Base-by-base conservation (phyloP, 163 green algal genomes). In the Chlorella variabilis region DNA sequence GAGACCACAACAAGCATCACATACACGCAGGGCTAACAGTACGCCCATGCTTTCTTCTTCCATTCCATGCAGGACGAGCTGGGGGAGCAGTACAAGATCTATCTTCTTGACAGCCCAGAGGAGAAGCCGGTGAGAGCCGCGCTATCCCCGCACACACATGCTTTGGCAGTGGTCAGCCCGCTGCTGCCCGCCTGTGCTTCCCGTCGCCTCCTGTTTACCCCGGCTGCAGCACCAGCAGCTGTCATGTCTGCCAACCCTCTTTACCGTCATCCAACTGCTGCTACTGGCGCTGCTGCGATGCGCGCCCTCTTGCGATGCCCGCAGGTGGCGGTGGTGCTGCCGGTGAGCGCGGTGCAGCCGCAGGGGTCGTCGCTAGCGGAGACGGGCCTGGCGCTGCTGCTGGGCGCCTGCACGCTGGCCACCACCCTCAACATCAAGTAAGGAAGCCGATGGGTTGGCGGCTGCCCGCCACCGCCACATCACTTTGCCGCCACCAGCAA, bases 21-120 rank as follows among this genome's bases (percentile, higher is more conserved):
- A n/a, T n/a, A n/a, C n/a, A n/a, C n/a, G n/a, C n/a, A n/a, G n/a
- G n/a, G n/a, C n/a, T n/a, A n/a, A n/a, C n/a, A n/a, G n/a, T n/a
- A n/a, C 27, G 8, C 36, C 76, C 54, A 27, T 75, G 63, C 62
- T 62, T 9, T 48, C 25, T 2, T 15, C 31, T 71, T 11, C 4
- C 20, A 31, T 31, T n/a, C 5, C 31, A 27, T 85, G 39, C 86
- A 95, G 90, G 84, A 78, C 23, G 71, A 92, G 67, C 85, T 97
- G 59, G 90, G 90, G 13, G 89, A 89, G 31, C 74, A 85, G 8
- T 97, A 94, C 76, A 71, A 88, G 65, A 76, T 97, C 9, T 97
- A 94, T 83, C 86, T 97, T 36, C 68, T 96, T 36, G 78, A 95
- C 62, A 89, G 96, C 75, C 86, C 91, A 71, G 88, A 95, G 34